These are phyloP conservation scores for Diaporthe citri DNA, from an alignment of 2,329 filamentous ascomycete genomes.

Conservation along the genomic window DNA sequence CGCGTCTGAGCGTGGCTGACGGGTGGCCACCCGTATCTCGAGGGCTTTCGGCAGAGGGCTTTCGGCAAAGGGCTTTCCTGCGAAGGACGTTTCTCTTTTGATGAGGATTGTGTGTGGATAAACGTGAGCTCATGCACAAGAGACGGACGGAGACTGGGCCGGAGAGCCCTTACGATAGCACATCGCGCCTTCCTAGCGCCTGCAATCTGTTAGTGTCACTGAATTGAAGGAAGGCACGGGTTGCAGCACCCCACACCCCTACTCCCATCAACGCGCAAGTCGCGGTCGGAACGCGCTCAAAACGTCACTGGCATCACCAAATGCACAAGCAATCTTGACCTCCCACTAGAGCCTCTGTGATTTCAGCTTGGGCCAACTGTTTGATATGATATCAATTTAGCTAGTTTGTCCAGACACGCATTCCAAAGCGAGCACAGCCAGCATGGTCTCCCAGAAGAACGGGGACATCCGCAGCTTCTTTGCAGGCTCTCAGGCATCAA, in stretches of 20 bases:
- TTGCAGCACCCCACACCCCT: neutral
- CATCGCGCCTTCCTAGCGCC: neutral
- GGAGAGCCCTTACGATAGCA: neutral
- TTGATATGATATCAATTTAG: neutral
- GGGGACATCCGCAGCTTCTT: slow-evolving; percentile 56
- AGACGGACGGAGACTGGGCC: neutral
- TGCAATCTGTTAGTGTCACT: neutral
- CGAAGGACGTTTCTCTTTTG: neutral
- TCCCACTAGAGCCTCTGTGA: neutral
- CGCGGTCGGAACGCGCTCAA: slow-evolving; percentile 9
- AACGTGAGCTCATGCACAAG: neutral
- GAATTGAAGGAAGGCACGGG: neutral
- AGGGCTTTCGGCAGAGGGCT: neutral
- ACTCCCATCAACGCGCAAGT: slow-evolving; percentile 2
- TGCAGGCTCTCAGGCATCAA: slow-evolving; percentile 41
- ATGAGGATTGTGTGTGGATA: neutral
- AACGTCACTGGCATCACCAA: neutral
- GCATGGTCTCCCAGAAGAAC: slow-evolving; percentile 42
- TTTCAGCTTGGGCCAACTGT: neutral
- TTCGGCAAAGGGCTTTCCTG: neutral
- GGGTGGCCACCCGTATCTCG: neutral
- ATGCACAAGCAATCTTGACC: neutral
- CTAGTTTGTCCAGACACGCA: neutral
- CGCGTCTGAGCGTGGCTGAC: slow-evolving; percentile 16
- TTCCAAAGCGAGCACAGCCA: slow-evolving; percentile 5